These are phyloP conservation scores for Bruguiera sexangula DNA, from an alignment of 345 rosid species.

Conservation along the genomic window DNA sequence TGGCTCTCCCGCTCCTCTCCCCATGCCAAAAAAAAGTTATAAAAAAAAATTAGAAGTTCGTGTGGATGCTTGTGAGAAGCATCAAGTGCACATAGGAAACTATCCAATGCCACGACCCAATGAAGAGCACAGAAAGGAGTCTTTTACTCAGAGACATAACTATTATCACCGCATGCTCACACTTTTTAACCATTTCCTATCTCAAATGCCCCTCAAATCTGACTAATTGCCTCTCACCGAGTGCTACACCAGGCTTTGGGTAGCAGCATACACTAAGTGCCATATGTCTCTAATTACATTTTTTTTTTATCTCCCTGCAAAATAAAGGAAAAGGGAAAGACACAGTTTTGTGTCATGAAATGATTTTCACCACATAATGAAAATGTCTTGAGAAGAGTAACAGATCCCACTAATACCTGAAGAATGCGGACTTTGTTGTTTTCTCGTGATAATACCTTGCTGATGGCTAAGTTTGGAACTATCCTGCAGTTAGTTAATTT, in stretches of 20 bases:
- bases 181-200: neutral
- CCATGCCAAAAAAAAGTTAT: too few relatives aligned
- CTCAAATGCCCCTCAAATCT: neutral
- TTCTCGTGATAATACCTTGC: slow-evolving; percentile 84
- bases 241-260: neutral
- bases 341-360: neutral
- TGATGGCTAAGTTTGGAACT: slow-evolving; percentile 91
- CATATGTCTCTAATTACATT: neutral
- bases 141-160: neutral
- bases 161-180: neutral
- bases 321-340: slow-evolving; percentile 1
- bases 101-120: neutral
- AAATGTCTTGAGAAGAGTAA: neutral
- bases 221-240: neutral
- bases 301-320: neutral
- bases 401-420: slow-evolving; percentile 52
- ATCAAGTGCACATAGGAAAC: neutral
- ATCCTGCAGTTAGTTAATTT: slow-evolving; percentile 50
- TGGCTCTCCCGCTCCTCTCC: too few relatives aligned
- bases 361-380: neutral
- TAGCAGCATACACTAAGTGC: neutral
- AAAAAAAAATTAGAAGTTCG: too few relatives aligned
- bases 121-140: neutral
- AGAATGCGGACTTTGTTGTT: slow-evolving; percentile 88
- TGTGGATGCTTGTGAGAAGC: neutral